Conservation (phyloP, 208 protist species). For the Leptomonas pyrrhocoris region DNA sequence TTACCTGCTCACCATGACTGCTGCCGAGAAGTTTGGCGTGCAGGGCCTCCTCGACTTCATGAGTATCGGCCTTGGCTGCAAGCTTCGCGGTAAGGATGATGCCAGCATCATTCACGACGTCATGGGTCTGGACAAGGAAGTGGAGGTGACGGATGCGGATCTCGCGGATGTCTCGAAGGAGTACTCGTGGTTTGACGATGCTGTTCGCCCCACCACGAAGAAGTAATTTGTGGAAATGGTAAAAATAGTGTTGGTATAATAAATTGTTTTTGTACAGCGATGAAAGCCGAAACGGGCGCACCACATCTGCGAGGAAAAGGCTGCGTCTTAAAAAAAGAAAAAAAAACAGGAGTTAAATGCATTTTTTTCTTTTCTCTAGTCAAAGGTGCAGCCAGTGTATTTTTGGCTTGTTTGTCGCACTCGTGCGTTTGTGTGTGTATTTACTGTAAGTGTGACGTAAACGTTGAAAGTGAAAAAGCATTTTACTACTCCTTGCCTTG, state of each 20-base stretch:
- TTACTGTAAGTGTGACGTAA: not conserved
- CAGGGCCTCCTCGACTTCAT: conserved; percentile 77
- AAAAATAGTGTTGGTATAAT: too few species aligned
- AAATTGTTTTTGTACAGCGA: too few species aligned
- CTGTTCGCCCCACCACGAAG: conserved; percentile 31
- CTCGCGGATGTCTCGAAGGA: conserved; percentile 39
- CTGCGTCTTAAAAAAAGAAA: too few species aligned
- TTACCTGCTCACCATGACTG: conserved; percentile 71
- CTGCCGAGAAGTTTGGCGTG: conserved; percentile 76
- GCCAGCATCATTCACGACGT: conserved; percentile 51
- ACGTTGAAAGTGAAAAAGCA: conserved; percentile 26
- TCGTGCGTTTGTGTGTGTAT: not conserved
- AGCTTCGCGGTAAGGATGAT: conserved; percentile 68
- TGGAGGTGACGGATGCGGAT: conserved; percentile 46
- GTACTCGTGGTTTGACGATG: conserved; percentile 75
- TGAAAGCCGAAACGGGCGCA: too few species aligned
- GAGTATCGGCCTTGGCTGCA: conserved; percentile 72
- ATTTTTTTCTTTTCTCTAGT: not conserved
- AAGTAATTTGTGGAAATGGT: conserved; percentile 14
- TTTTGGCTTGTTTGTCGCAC: not conserved
- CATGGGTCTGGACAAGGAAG: conserved; percentile 57
- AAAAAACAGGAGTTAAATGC: not conserved
- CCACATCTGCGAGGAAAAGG: too few species aligned
- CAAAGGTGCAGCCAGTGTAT: not conserved
- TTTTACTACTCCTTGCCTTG: too few species aligned